Evolutionary conservation across 768 basidiomycete species (phyloP).

Genomic region (Fomitopsis pulvina): DNA sequence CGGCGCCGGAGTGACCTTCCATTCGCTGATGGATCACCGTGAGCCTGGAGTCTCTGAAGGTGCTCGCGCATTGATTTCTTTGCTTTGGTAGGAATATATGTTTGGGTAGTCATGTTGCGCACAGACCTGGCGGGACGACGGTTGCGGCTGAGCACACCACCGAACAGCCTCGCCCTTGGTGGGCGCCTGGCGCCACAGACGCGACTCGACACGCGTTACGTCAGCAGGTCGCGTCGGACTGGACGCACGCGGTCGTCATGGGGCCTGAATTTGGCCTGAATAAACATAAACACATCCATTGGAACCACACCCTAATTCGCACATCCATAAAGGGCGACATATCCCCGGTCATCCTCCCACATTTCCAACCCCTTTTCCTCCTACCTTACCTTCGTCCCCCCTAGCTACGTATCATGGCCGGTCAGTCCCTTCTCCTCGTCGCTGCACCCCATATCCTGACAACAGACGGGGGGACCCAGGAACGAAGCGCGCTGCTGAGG

Average conservation of each 20-base stretch:
- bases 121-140: too few species aligned
- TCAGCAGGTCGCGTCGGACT: constrained; percentile 19
- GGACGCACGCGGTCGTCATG: constrained; percentile 16
- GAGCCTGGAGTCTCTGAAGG: too few species aligned
- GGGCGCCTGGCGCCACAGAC: constrained; percentile 9
- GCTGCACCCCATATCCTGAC: neutral
- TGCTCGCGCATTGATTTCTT: too few species aligned
- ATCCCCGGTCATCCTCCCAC: constrained; percentile 2
- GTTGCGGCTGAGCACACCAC: too few species aligned
- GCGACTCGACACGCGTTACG: constrained; percentile 25
- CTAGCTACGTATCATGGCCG: constrained; percentile 1
- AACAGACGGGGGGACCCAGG: constrained; percentile 2
- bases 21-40: too few species aligned
- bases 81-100: too few species aligned
- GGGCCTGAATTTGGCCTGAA: constrained; percentile 13
- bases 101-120: too few species aligned
- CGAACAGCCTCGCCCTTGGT: too few species aligned
- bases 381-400: constrained; percentile 2
- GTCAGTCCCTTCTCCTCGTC: constrained; percentile 2
- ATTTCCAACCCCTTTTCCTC: neutral
- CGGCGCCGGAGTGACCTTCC: too few species aligned
- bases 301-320: constrained; percentile 5
- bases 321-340: neutral
- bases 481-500: constrained; percentile 22
- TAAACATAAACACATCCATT: constrained; percentile 7